These are phyloP conservation scores for Cercospora beticola DNA, from an alignment of 2,329 filamentous ascomycete genomes.

Conservation along the genomic window DNA sequence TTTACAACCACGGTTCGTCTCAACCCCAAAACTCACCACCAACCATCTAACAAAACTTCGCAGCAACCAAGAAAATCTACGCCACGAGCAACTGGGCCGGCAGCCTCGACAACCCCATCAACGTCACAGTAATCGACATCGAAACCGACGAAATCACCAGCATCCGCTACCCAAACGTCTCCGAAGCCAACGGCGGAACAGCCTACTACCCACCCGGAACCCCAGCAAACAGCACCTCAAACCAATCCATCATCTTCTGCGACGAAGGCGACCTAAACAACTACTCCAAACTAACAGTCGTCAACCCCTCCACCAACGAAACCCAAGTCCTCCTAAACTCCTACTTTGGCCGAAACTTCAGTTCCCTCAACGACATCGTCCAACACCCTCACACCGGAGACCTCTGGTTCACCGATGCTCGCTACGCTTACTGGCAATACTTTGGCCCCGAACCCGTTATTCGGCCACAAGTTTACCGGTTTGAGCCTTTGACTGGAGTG, in stretches of 20 bases:
- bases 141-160: constrained; percentile 32
- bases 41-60: not conserved
- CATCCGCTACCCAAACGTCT: constrained; percentile 31
- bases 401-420: constrained; percentile 63
- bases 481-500: constrained; percentile 52
- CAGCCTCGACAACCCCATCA: constrained; percentile 36
- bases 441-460: constrained; percentile 56
- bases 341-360: constrained; percentile 62
- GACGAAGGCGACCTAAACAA: constrained; percentile 35
- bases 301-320: constrained; percentile 32
- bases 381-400: constrained; percentile 56
- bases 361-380: constrained; percentile 58
- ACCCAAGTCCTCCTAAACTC: constrained; percentile 53
- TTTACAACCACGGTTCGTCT: constrained; percentile 31
- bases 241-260: constrained; percentile 38
- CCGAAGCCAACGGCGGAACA: constrained; percentile 35
- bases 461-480: constrained; percentile 60
- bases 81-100: constrained; percentile 44
- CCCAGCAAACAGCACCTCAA: constrained; percentile 33
- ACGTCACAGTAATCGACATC: constrained; percentile 38
- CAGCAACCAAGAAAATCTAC: constrained; percentile 43
- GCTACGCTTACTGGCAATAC: constrained; percentile 50
- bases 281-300: constrained; percentile 31
- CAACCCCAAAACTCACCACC: not conserved
- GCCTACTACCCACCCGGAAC: constrained; percentile 37